Conservation (phyloP, 805 yeast genomes). For the Ogataea pini region DNA sequence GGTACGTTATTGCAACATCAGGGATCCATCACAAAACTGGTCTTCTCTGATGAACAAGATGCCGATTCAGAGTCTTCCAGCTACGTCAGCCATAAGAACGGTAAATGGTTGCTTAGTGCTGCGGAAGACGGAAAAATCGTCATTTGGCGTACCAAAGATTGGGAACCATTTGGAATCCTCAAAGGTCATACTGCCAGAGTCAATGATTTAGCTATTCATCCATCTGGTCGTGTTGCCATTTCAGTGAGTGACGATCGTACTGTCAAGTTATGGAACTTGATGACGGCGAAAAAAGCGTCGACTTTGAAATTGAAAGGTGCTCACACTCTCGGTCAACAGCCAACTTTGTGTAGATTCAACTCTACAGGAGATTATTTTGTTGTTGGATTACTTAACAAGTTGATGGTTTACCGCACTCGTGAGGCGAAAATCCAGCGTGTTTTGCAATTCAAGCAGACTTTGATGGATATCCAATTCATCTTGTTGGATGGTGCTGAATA, state of each 20-base stretch:
- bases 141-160: slow-evolving; percentile 94
- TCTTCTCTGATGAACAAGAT: slow-evolving; percentile 59
- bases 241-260: slow-evolving; percentile 86
- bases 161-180: slow-evolving; percentile 88
- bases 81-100: slow-evolving; percentile 43
- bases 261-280: slow-evolving; percentile 88
- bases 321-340: slow-evolving; percentile 60
- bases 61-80: slow-evolving; percentile 23
- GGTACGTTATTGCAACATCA: slow-evolving; percentile 86
- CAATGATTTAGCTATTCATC: slow-evolving; percentile 86
- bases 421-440: slow-evolving; percentile 59
- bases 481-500: slow-evolving; percentile 51
- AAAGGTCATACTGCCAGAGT: slow-evolving; percentile 88
- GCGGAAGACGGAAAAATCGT: slow-evolving; percentile 88
- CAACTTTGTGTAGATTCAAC: slow-evolving; percentile 29
- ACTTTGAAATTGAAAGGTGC: slow-evolving; percentile 68
- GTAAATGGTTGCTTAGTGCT: slow-evolving; percentile 89
- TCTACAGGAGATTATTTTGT: slow-evolving; percentile 72
- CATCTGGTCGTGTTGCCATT: slow-evolving; percentile 85
- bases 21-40: slow-evolving; percentile 80
- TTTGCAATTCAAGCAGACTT: slow-evolving; percentile 49
- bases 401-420: slow-evolving; percentile 65
- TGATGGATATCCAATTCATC: slow-evolving; percentile 67
- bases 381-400: slow-evolving; percentile 68
- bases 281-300: slow-evolving; percentile 96